Evolutionary conservation across 768 basidiomycete species (phyloP).

Genomic region (Galerina marginata): DNA sequence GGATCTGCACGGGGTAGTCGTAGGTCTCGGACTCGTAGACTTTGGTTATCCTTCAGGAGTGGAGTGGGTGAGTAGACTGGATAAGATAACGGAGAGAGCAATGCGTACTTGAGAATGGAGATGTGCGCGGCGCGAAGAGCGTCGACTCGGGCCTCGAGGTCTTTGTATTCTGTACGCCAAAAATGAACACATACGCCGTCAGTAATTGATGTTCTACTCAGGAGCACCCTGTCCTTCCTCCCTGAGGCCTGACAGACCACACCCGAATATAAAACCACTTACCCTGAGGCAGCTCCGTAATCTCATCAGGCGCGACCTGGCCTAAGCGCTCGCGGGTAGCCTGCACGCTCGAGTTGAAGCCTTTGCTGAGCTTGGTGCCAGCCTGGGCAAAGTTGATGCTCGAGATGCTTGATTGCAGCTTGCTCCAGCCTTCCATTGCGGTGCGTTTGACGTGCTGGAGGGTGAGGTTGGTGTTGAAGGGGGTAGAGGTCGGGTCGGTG

Average conservation of each 20-base stretch:
- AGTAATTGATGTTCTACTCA: too few species aligned
- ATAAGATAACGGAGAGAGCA: not conserved
- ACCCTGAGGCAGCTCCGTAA: slow-evolving; percentile 94
- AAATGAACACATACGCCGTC: not conserved
- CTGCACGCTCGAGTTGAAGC: slow-evolving; percentile 82
- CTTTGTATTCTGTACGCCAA: slow-evolving; percentile 82
- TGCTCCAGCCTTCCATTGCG: slow-evolving; percentile 70
- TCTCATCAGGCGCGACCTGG: slow-evolving; percentile 88
- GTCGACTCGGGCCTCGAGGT: slow-evolving; percentile 94
- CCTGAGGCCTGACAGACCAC: not conserved
- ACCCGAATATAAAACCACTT: slow-evolving; percentile 12
- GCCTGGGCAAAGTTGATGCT: slow-evolving; percentile 76
- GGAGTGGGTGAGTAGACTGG: not conserved
- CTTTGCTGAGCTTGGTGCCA: slow-evolving; percentile 77
- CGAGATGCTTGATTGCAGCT: slow-evolving; percentile 65
- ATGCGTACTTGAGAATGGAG: slow-evolving; percentile 72
- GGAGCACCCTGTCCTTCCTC: not conserved
- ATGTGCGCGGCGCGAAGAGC: slow-evolving; percentile 83
- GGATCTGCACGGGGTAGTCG: slow-evolving; percentile 89
- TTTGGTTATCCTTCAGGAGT: slow-evolving; percentile 68
- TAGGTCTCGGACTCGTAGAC: slow-evolving; percentile 90
- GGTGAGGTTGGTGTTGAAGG: slow-evolving; percentile 4
- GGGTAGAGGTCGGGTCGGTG: not conserved
- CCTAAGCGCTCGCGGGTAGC: slow-evolving; percentile 89
- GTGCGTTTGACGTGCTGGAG: slow-evolving; percentile 19